These are phyloP conservation scores for Aciculoconidium aculeatum DNA, from an alignment of 805 yeast species.

Conservation along the genomic window DNA sequence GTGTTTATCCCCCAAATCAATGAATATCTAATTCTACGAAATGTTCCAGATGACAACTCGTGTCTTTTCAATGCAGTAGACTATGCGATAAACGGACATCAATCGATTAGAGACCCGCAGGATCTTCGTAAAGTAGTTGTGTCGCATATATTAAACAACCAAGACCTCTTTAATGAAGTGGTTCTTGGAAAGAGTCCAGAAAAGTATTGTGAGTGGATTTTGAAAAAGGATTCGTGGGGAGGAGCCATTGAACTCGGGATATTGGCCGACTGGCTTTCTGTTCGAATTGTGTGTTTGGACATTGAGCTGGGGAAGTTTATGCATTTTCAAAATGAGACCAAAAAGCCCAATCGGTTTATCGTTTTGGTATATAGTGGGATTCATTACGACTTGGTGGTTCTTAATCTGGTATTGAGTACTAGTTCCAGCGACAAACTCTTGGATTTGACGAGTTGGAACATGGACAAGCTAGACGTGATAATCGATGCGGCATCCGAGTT, in stretches of 20 bases:
- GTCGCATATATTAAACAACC: conserved; percentile 33
- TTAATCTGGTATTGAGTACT: conserved; percentile 17
- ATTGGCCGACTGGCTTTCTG: conserved; percentile 44
- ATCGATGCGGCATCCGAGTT: conserved; percentile 33
- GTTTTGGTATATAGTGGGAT: conserved; percentile 61
- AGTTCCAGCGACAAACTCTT: conserved; percentile 17
- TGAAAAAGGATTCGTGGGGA: conserved; percentile 63
- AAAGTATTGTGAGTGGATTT: conserved; percentile 59
- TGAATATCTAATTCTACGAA: conserved; percentile 42
- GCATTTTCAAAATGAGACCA: conserved; percentile 39
- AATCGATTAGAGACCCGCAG: conserved; percentile 37
- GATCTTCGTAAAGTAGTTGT: conserved; percentile 52
- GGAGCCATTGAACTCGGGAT: conserved; percentile 76
- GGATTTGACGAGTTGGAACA: conserved; percentile 40
- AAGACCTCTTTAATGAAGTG: conserved; percentile 44
- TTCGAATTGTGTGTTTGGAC: conserved; percentile 57
- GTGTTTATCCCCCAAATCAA: conserved; percentile 16
- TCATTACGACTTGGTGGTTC: conserved; percentile 64
- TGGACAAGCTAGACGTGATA: conserved; percentile 16
- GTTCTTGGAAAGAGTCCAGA: conserved; percentile 47
- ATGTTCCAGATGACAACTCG: conserved; percentile 72
- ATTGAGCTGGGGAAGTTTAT: conserved; percentile 56
- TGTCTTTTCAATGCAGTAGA: conserved; percentile 67
- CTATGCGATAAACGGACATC: conserved; percentile 37
- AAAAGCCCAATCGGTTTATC: conserved; percentile 35